These are phyloP conservation scores for Afroboletus lepidellus DNA, from an alignment of 1,284 basidiomycete species.

Conservation along the genomic window DNA sequence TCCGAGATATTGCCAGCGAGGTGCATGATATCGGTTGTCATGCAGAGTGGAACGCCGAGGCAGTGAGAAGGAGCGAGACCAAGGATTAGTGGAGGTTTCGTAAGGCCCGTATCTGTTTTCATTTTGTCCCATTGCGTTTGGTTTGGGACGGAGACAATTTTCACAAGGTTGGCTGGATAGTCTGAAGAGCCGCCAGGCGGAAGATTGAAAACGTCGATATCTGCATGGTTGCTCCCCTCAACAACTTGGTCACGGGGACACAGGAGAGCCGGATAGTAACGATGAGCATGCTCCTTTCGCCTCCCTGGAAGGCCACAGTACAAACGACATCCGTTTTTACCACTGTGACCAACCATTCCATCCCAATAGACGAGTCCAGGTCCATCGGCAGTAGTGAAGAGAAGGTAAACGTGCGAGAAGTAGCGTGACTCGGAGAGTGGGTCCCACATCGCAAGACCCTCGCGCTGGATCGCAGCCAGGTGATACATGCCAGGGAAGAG, in stretches of 20 bases:
- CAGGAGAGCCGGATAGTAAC: slow-evolving; percentile 1
- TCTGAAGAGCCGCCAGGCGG: background rate
- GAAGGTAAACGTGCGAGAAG: background rate
- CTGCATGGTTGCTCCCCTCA: background rate
- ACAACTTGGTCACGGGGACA: background rate
- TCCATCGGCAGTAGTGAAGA: background rate
- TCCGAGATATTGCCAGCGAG: background rate
- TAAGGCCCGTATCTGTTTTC: slow-evolving; percentile 15
- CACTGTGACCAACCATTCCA: slow-evolving; percentile 7
- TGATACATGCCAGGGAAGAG: slow-evolving; percentile 3
- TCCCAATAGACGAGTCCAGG: slow-evolving; percentile 4
- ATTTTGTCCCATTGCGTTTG: slow-evolving; percentile 1
- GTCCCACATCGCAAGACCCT: slow-evolving; percentile 4
- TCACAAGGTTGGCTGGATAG: slow-evolving; percentile 4
- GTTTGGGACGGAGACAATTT: background rate
- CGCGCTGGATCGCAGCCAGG: background rate
- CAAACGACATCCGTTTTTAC: slow-evolving; percentile 4
- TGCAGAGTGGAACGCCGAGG: no score
- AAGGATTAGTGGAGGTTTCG: slow-evolving; percentile 11
- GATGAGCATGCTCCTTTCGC: background rate
- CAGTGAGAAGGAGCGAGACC: no score
- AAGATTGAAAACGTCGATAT: background rate
- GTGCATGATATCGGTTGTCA: no score
- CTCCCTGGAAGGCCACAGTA: slow-evolving; percentile 1
- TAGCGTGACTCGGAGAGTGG: background rate